Conservation (phyloP, 495 filamentous ascomycete species). For the Penicillium simplicissimum region DNA sequence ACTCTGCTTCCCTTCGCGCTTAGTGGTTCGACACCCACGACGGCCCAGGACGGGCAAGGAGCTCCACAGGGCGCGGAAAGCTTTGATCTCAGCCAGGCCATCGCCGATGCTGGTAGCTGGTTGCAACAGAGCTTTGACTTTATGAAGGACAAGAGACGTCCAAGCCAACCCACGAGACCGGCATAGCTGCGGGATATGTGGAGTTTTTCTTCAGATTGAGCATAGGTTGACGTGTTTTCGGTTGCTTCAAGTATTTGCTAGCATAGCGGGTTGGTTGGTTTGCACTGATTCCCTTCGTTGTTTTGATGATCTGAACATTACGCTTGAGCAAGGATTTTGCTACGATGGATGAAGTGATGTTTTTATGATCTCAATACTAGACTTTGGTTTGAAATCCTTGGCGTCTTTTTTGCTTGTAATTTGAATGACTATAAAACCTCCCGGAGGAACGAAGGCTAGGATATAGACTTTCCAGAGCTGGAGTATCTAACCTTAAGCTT, state of each 20-base stretch:
- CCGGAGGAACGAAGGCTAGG: no score
- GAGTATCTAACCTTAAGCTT: no score
- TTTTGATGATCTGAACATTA: neutral
- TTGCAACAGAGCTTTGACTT: conserved; percentile 47
- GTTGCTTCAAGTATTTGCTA: neutral
- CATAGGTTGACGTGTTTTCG: conserved; percentile 3
- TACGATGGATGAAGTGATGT: neutral
- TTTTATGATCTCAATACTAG: neutral
- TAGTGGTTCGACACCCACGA: conserved; percentile 36
- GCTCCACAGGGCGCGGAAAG: conserved; percentile 28
- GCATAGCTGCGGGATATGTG: conserved; percentile 6
- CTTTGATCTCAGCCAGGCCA: conserved; percentile 46
- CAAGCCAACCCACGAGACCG: conserved; percentile 12
- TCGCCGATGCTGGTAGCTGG: conserved; percentile 49
- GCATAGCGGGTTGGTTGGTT: conserved; percentile 1
- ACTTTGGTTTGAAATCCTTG: neutral
- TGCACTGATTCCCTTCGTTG: neutral
- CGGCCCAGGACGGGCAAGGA: conserved; percentile 42
- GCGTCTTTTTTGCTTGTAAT: neutral
- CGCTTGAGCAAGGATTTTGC: neutral
- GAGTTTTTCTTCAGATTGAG: neutral
- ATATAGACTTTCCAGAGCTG: no score
- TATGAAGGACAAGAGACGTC: conserved; percentile 28
- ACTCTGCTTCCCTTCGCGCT: conserved; percentile 34
- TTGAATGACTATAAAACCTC: no score